A percentile compares a stretch with the other conserved stretches of the same genome.
These are phyloP conservation scores for Calonectria montana DNA, from an alignment of 2,329 filamentous ascomycete species.

Conservation along the genomic window DNA sequence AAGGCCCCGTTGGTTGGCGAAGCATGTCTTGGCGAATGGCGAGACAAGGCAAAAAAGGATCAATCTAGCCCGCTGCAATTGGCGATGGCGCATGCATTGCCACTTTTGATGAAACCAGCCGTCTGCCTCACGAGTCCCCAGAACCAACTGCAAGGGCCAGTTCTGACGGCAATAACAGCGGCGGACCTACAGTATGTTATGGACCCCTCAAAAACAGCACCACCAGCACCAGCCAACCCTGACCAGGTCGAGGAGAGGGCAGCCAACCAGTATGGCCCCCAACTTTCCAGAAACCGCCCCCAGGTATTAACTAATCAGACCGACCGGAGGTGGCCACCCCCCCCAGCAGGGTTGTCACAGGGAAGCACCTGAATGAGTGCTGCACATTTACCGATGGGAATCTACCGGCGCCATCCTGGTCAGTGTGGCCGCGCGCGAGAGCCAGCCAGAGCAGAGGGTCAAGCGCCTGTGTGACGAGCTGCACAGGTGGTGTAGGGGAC, in stretches of 20 bases:
- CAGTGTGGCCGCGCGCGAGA: slow-evolving; percentile 10
- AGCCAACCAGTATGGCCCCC: background rate
- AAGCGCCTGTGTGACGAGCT: slow-evolving; percentile 24
- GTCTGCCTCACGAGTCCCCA: background rate
- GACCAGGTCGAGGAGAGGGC: background rate
- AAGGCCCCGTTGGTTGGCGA: background rate
- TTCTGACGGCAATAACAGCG: background rate
- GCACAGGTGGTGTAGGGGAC: slow-evolving; percentile 17
- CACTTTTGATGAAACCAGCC: slow-evolving; percentile 7
- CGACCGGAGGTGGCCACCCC: background rate
- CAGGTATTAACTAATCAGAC: background rate
- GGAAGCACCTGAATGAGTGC: background rate
- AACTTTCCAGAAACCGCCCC: background rate
- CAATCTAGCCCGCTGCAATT: background rate
- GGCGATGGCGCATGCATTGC: background rate
- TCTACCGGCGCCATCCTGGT: slow-evolving; percentile 1
- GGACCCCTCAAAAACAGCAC: background rate
- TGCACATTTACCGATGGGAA: slow-evolving; percentile 5
- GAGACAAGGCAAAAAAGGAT: background rate
- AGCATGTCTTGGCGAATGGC: background rate
- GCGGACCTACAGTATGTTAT: background rate
- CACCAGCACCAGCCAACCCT: background rate
- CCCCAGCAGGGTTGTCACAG: background rate
- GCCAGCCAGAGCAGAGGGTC: slow-evolving; percentile 17
- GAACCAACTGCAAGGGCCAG: slow-evolving; percentile 1